Conservation (phyloP, 441 rosid species). For the Pelargonium fulgidum region DNA sequence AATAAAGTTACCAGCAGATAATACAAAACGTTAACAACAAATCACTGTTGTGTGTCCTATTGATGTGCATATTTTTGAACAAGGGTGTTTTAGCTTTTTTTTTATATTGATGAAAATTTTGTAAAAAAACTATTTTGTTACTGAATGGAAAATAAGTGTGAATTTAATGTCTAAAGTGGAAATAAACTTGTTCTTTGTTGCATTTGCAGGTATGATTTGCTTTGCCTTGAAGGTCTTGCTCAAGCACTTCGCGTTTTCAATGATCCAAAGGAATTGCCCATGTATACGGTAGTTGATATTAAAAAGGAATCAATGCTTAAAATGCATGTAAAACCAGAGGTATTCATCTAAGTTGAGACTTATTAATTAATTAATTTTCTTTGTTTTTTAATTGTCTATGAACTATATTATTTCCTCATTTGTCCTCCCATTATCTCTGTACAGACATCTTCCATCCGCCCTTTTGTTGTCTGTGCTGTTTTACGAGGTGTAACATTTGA, state of each 20-base stretch:
- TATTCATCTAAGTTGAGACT: slow-evolving; percentile 18
- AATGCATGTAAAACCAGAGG: slow-evolving; percentile 76
- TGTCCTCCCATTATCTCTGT: slow-evolving; percentile 5
- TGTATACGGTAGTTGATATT: slow-evolving; percentile 39
- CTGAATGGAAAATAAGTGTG: background rate
- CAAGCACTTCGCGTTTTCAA: slow-evolving; percentile 81
- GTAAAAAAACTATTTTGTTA: background rate
- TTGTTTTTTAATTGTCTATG: background rate
- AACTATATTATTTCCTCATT: slow-evolving; percentile 3
- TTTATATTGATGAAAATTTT: background rate
- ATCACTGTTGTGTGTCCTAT: background rate
- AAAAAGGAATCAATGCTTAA: slow-evolving; percentile 47
- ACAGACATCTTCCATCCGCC: slow-evolving; percentile 72
- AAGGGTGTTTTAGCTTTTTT: background rate
- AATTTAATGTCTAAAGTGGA: background rate
- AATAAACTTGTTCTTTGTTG: slow-evolving; percentile 7
- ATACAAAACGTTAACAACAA: background rate
- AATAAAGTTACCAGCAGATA: background rate
- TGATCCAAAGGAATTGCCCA: slow-evolving; percentile 54
- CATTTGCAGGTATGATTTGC: slow-evolving; percentile 71
- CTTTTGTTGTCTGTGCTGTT: slow-evolving; percentile 75
- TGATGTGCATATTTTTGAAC: background rate
- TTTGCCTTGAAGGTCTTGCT: slow-evolving; percentile 94
- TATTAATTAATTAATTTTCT: background rate
- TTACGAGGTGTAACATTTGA: slow-evolving; percentile 73